These are phyloP conservation scores for Psilocybe sp. DNA, from an alignment of 768 basidiomycete species.

Conservation along the genomic window DNA sequence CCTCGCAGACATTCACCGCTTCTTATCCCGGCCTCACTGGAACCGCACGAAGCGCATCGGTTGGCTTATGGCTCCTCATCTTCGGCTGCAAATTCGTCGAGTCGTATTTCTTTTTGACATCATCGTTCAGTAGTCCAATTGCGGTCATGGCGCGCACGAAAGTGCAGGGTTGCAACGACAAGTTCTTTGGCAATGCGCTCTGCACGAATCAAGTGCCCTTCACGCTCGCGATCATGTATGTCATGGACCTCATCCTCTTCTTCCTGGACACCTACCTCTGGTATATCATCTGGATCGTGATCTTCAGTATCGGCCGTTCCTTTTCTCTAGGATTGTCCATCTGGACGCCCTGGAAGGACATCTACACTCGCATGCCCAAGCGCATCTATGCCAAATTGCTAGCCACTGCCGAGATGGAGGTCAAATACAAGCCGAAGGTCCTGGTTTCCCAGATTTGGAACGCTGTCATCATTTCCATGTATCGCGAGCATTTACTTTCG, in stretches of 20 bases:
- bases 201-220: constrained; percentile 94
- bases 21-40: constrained; percentile 83
- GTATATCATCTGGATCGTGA: constrained; percentile 99
- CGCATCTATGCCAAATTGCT: constrained; percentile 96
- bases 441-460: constrained; percentile 99
- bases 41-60: constrained; percentile 76
- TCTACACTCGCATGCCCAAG: constrained; percentile 94
- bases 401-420: constrained; percentile 96
- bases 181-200: constrained; percentile 71
- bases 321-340: constrained; percentile 94
- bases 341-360: constrained; percentile 99
- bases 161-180: constrained; percentile 88
- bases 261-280: constrained; percentile 99
- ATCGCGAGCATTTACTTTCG: constrained; percentile 94
- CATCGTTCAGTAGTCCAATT: constrained; percentile 95
- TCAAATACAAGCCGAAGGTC: constrained; percentile 99
- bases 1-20: constrained; percentile 98
- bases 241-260: constrained; percentile 97
- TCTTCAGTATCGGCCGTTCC: constrained; percentile 87
- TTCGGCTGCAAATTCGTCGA: constrained; percentile 97
- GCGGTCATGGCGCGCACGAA: constrained; percentile 95
- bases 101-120: constrained; percentile 97
- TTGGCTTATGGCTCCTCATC: constrained; percentile 86
- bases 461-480: constrained; percentile 99
- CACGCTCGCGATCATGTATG: constrained; percentile 95